phyloP scores from a whole-genome alignment of 2,329 filamentous ascomycete genomes.

The Fusarium armeniacum region DNA sequence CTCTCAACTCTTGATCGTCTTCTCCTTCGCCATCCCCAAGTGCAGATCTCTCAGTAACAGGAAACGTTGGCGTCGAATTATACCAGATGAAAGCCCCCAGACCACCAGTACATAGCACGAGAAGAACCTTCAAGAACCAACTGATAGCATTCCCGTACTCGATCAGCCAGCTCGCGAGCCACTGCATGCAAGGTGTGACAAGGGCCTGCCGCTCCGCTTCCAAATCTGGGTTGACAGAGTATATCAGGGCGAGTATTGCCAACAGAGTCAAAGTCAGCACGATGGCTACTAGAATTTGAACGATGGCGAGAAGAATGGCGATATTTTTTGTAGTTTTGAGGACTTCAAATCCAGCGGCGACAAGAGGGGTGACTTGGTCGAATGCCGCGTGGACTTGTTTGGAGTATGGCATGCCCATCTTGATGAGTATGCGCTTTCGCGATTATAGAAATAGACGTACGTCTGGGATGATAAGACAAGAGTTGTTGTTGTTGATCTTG shows the following conservation, averaged over 20 bases:
- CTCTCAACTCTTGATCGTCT: not conserved
- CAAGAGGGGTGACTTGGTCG: conserved; percentile 18
- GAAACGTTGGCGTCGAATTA: conserved; percentile 1
- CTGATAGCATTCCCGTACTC: not conserved
- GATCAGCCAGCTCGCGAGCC: conserved; percentile 16
- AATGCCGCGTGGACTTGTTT: conserved; percentile 28
- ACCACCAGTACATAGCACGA: not conserved
- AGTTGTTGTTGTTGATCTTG: not conserved
- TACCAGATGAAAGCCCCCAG: conserved; percentile 7
- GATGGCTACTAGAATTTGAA: not conserved
- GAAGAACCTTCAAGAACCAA: not conserved
- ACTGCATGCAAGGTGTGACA: conserved; percentile 21
- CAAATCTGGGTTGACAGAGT: conserved; percentile 25
- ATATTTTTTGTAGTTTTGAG: conserved; percentile 30
- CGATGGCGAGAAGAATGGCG: conserved; percentile 12
- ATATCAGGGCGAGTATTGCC: conserved; percentile 18
- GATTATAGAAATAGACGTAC: not conserved
- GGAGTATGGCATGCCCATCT: conserved; percentile 27
- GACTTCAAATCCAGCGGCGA: conserved; percentile 24
- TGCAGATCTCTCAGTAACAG: not conserved
- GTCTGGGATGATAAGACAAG: not conserved
- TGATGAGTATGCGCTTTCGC: no score
- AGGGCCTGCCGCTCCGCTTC: conserved; percentile 6
- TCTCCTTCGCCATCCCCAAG: not conserved
- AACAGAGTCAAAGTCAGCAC: conserved; percentile 12